phyloP scores from a whole-genome alignment of 1,284 basidiomycete genomes.

The Ustilago curta region DNA sequence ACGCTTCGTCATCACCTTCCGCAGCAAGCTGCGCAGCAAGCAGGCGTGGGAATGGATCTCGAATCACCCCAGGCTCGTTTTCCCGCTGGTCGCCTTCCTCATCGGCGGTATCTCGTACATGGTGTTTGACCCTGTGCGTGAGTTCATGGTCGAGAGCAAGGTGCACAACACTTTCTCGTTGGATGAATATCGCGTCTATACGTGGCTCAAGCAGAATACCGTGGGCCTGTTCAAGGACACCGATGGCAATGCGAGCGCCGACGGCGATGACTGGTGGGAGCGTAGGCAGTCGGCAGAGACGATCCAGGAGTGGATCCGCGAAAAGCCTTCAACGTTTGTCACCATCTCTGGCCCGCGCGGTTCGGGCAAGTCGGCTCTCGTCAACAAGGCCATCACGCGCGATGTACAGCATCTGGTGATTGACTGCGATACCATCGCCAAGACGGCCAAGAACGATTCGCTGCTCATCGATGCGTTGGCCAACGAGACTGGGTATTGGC shows the following conservation, averaged over 20 bases:
- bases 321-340: constrained; percentile 78
- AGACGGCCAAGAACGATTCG: constrained; percentile 76
- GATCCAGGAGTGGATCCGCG: constrained; percentile 79
- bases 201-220: constrained; percentile 58
- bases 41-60: constrained; percentile 84
- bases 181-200: constrained; percentile 43
- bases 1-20: constrained; percentile 77
- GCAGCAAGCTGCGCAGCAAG: constrained; percentile 81
- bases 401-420: constrained; percentile 73
- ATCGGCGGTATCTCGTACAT: constrained; percentile 87
- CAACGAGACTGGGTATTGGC: constrained; percentile 77
- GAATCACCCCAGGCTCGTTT: constrained; percentile 84
- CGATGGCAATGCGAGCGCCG: constrained; percentile 44
- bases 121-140: constrained; percentile 90
- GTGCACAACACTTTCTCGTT: constrained; percentile 80
- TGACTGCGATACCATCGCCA: constrained; percentile 83
- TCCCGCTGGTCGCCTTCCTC: constrained; percentile 87
- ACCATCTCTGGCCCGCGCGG: constrained; percentile 91
- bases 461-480: constrained; percentile 80
- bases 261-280: constrained; percentile 80
- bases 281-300: constrained; percentile 80
- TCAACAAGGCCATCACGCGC: constrained; percentile 73
- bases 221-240: constrained; percentile 50
- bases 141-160: constrained; percentile 84
- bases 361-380: constrained; percentile 84